Base-by-base conservation (phyloP, 805 yeast genomes). In the Wilhelminamyces savonicus region DNA sequence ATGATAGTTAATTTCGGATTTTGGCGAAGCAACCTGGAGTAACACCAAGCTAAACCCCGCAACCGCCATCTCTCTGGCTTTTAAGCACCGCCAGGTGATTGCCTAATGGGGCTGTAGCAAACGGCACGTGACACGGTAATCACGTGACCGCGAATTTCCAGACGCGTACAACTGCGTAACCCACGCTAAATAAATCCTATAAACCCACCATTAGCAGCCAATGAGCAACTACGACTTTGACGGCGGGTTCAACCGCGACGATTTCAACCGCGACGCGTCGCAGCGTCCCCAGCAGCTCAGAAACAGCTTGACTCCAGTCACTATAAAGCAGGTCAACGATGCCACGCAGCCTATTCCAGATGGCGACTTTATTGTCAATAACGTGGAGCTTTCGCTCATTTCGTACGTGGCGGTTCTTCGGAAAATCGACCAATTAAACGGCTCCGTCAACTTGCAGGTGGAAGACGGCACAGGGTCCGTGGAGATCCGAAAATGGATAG, bases 381-480 rank as follows among this genome's bases (percentile, higher is more conserved):
- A 75, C 26, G 70, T 80, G 23, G 80, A 77, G 32, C 54, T 82
- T 30, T 74, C 70, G 41, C 69, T 74, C 49, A 80, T 82, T 9
- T 67, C 78, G 16, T 54, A 82, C 43, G 74, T 79, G 6, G 94
- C 87, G 1, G 75, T 82, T 13, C 62, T 82, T n/a, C 67, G 90
- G 47, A 75, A 74, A 35, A 72, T 80, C 11, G 66, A 67, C 3
- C 76, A 76, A 35, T 70, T 69, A 35, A 69, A 82, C 2, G 63
- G 79, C 6, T 74, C 76, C 24, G 56, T 78, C 17, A 56, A 59
- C 13, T 50, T 80, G 26, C 74, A 77, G 13, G 47, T 82, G n/a
- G 92, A 82, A 46, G 94, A 82, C 50, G 90, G 92, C 8, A 78
- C 92, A 30, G 56, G 86, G 0, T 64, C 32, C 68, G 69, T 28